Percentiles rank a stretch among this genome's conserved stretches.
Evolutionary conservation across 805 yeast genomes (phyloP).

Genomic region (Schizosaccharomyces japonicus): DNA sequence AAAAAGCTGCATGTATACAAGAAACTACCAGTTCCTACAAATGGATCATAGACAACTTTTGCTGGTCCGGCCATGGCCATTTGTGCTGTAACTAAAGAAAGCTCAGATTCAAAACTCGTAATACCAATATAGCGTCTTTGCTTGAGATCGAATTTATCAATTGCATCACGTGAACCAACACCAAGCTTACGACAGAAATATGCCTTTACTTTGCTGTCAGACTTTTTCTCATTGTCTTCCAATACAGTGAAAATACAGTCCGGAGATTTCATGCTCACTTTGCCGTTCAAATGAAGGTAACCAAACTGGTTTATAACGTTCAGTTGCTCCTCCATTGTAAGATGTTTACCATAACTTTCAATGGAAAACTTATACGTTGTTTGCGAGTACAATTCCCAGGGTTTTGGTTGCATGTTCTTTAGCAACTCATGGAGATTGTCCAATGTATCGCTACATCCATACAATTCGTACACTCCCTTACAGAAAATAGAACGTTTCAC

Average conservation of each 20-base stretch:
- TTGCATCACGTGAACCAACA: slow-evolving; percentile 35
- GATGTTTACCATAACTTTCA: slow-evolving; percentile 51
- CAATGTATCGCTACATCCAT: slow-evolving; percentile 44
- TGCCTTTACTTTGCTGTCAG: slow-evolving; percentile 16
- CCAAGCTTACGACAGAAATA: slow-evolving; percentile 40
- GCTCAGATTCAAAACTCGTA: slow-evolving; percentile 86
- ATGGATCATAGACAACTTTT: slow-evolving; percentile 69
- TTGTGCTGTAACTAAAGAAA: slow-evolving; percentile 68
- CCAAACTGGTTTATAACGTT: slow-evolving; percentile 46
- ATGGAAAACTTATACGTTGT: slow-evolving; percentile 60
- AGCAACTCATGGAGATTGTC: slow-evolving; percentile 35
- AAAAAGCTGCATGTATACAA: slow-evolving; percentile 66
- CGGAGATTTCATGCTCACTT: slow-evolving; percentile 54
- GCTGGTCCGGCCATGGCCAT: slow-evolving; percentile 50
- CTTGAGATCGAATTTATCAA: slow-evolving; percentile 61
- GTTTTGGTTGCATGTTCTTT: slow-evolving; percentile 15
- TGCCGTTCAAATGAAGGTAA: slow-evolving; percentile 52
- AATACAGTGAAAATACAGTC: slow-evolving; percentile 45
- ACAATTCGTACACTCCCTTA: slow-evolving; percentile 57
- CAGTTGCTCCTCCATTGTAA: slow-evolving; percentile 27
- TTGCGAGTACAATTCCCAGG: slow-evolving; percentile 14
- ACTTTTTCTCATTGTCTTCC: slow-evolving; percentile 25
- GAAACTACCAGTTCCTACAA: slow-evolving; percentile 91
- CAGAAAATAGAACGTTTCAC: slow-evolving; percentile 45
- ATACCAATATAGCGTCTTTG: slow-evolving; percentile 79